These are phyloP conservation scores for Mycogone perniciosa DNA, from an alignment of 2,329 filamentous ascomycete species.

Conservation along the genomic window DNA sequence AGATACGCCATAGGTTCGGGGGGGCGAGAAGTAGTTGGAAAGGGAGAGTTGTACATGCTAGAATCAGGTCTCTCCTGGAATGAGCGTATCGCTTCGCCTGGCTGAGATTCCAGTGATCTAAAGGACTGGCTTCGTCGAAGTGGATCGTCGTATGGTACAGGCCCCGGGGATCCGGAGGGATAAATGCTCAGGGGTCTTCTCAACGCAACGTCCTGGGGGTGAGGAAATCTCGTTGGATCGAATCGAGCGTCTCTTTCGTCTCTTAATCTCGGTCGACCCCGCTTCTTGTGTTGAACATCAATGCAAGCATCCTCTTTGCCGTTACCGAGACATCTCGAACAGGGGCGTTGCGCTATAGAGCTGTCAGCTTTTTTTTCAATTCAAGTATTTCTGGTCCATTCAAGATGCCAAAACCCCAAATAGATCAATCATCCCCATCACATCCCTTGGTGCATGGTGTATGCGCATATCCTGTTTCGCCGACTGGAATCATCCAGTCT, in stretches of 20 bases:
- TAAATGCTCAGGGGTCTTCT: conserved; percentile 49
- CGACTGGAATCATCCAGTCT: background rate
- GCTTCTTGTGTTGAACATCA: conserved; percentile 81
- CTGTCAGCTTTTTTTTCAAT: conserved; percentile 27
- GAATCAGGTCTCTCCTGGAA: conserved; percentile 48
- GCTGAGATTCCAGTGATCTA: conserved; percentile 48
- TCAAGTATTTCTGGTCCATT: background rate
- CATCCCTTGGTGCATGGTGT: too few relatives aligned
- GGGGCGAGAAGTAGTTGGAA: conserved; percentile 34
- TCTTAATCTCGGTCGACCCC: conserved; percentile 68
- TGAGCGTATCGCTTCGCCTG: conserved; percentile 39
- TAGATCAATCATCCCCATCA: too few relatives aligned
- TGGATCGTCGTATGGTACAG: conserved; percentile 40
- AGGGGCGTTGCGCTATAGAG: conserved; percentile 62
- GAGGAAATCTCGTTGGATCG: conserved; percentile 43
- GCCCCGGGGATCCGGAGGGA: conserved; percentile 37
- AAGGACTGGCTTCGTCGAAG: conserved; percentile 43
- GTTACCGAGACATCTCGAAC: conserved; percentile 68
- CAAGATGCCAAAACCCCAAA: background rate
- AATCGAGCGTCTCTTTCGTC: conserved; percentile 61
- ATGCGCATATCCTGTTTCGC: too few relatives aligned
- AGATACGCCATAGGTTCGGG: conserved; percentile 53
- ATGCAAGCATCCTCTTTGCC: conserved; percentile 75
- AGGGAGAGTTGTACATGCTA: conserved; percentile 41
- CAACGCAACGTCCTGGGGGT: conserved; percentile 38